phyloP scores from a whole-genome alignment of 2,329 filamentous ascomycete species.

The Beauveria scarabaeidicola region DNA sequence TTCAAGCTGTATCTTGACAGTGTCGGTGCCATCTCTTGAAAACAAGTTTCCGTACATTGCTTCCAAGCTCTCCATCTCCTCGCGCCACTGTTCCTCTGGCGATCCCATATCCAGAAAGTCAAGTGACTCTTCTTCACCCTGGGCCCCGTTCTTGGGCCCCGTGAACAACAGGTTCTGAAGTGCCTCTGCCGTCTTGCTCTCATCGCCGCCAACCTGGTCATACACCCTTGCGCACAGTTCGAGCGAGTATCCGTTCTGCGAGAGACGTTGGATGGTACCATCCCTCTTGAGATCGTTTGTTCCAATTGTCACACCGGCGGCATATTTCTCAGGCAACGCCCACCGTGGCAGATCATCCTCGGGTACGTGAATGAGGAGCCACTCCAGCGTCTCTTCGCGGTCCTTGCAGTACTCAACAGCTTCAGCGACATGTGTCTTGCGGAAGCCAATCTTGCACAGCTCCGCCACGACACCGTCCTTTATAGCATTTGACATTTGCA shows the following conservation, averaged over 20 bases:
- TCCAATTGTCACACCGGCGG: conserved; percentile 79
- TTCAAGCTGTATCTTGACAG: conserved; percentile 63
- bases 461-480: conserved; percentile 60
- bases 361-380: conserved; percentile 92
- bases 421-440: conserved; percentile 82
- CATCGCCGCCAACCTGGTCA: conserved; percentile 61
- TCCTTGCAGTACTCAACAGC: conserved; percentile 83
- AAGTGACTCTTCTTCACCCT: conserved; percentile 31
- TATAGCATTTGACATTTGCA: conserved; percentile 52
- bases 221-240: conserved; percentile 77
- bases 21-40: conserved; percentile 46
- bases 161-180: conserved; percentile 51
- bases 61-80: conserved; percentile 75
- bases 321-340: conserved; percentile 86
- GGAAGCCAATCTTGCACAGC: conserved; percentile 71
- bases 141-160: conserved; percentile 2
- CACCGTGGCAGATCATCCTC: conserved; percentile 93
- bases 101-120: conserved; percentile 40
- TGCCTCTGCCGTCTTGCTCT: conserved; percentile 67
- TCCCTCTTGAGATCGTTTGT: conserved; percentile 75
- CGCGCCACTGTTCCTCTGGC: conserved; percentile 64
- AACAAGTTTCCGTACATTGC: conserved; percentile 78
- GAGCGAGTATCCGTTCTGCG: conserved; percentile 72
- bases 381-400: conserved; percentile 85
- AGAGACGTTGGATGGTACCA: conserved; percentile 70